Base-by-base conservation (phyloP, 2,329 filamentous ascomycete genomes). In the Penicillium digitatum region DNA sequence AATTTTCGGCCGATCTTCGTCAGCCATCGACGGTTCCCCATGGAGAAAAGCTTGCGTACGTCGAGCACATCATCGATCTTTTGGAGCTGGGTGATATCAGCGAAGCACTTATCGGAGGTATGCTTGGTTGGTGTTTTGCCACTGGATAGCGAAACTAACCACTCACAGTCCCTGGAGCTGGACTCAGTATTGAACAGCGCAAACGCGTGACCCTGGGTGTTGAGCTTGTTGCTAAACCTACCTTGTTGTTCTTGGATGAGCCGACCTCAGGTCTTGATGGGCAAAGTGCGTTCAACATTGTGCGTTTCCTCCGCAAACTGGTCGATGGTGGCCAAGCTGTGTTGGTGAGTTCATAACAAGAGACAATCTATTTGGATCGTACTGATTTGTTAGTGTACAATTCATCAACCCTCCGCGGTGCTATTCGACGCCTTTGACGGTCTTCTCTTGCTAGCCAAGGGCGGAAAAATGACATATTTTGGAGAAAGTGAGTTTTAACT, bases 321-420 rank as follows among this genome's bases (percentile, higher is more conserved):
- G 85, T 86, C 8, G 81, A 83, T 46, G 80, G 79, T 2, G 86
- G 86, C 0, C 86, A 89, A 62, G 85, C 86, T 5, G 81, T 89
- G 1, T 73, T 89, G 1, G 84, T 84, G 55, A 53, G 60, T 55
- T 11, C 24, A 46, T 18, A 2, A 48, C 43, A 3, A 0, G 0
- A 24, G 6, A 11, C 12, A 11, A 26, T 12, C 29, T 2, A 11
- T 22, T 20, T 32, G 4, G 16, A 2, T 11, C 11, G 10, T 40
- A 24, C 52, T 64, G 32, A 62, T 27, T 2, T 6, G 8, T 38
- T 6, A 71, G 68, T 72, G 70, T 56, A 89, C 86, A 0, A 88
- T 89, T 38, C 86, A 89, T 62, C 86, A 89, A 68, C 87, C 87
- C 0, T 87, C 84, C 1, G 83, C 84, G 0, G 80, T 84, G 10